Evolutionary conservation across 306 rosid genomes (phyloP).

Genomic region (Vicia villosa): DNA sequence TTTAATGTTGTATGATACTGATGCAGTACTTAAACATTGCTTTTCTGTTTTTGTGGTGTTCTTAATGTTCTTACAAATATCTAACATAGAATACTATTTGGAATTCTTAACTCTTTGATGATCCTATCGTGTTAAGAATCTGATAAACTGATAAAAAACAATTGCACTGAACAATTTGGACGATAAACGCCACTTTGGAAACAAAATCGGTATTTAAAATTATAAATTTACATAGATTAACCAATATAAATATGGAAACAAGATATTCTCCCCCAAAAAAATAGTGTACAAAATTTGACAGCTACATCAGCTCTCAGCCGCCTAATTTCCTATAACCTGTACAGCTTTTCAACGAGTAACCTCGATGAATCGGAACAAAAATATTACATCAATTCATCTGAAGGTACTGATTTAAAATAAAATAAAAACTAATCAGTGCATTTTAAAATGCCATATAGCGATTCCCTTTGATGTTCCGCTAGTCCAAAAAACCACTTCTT

Average conservation of each 20-base stretch:
- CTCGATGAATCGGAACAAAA: constrained; percentile 8
- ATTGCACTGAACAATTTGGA: constrained; percentile 31
- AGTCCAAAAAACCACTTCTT: constrained; percentile 62
- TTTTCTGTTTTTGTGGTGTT: neutral
- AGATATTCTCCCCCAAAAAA: neutral
- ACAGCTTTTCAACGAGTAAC: constrained; percentile 8
- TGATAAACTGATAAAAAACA: no score
- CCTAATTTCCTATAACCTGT: constrained; percentile 23
- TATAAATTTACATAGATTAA: neutral
- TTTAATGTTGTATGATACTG: constrained; percentile 28
- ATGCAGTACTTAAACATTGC: constrained; percentile 11
- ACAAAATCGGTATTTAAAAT: neutral
- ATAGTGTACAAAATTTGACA: neutral
- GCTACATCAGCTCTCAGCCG: constrained; percentile 31
- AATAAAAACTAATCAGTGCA: constrained; percentile 18
- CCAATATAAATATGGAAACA: constrained; percentile 10
- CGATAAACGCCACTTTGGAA: neutral
- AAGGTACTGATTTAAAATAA: constrained; percentile 42
- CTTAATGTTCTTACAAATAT: neutral
- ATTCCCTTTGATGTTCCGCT: constrained; percentile 53
- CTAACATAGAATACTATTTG: neutral
- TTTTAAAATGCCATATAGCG: constrained; percentile 46
- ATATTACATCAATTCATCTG: constrained; percentile 29
- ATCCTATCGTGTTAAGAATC: neutral
- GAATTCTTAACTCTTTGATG: neutral